Percentiles rank a stretch among this genome's conserved stretches.
phyloP scores from a whole-genome alignment of 2,329 filamentous ascomycete species.

The Phoma sp. region DNA sequence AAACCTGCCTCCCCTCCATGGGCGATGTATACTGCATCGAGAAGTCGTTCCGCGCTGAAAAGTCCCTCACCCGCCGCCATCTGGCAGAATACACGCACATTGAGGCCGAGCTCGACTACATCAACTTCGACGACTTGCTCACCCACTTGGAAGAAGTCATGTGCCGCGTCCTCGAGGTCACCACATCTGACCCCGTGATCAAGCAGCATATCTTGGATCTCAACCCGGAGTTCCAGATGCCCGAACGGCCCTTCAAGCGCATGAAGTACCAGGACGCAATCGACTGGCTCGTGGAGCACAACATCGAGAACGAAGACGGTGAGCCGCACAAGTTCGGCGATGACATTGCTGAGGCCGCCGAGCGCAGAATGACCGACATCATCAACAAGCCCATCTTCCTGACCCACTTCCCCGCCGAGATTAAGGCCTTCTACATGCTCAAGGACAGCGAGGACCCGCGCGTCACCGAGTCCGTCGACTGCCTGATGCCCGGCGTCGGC shows the following conservation, averaged over 20 bases:
- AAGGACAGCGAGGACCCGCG: conserved; percentile 78
- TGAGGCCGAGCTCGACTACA: conserved; percentile 95
- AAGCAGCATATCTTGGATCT: conserved; percentile 79
- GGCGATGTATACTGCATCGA: conserved; percentile 98
- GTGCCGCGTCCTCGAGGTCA: conserved; percentile 81
- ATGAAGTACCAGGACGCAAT: conserved; percentile 97
- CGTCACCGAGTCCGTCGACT: conserved; percentile 92
- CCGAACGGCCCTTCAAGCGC: conserved; percentile 84
- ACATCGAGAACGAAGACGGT: conserved; percentile 92
- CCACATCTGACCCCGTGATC: conserved; percentile 74
- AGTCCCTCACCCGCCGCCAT: conserved; percentile 91
- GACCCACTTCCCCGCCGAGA: conserved; percentile 94
- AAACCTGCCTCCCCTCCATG: conserved; percentile 88
- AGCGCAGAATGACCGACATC: conserved; percentile 94
- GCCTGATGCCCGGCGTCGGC: conserved; percentile 88
- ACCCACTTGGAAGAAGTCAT: conserved; percentile 85
- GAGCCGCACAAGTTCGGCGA: conserved; percentile 91
- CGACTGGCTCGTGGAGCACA: conserved; percentile 87
- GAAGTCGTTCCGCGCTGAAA: conserved; percentile 98
- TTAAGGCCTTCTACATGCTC: conserved; percentile 99
- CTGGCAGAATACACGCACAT: conserved; percentile 96
- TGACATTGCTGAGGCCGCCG: conserved; percentile 96
- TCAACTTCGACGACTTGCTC: conserved; percentile 88
- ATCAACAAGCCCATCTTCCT: conserved; percentile 96
- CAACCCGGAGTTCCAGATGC: conserved; percentile 88